phyloP scores from a whole-genome alignment of 2,329 filamentous ascomycete genomes.

The Plectosphaerella cucumerina region DNA sequence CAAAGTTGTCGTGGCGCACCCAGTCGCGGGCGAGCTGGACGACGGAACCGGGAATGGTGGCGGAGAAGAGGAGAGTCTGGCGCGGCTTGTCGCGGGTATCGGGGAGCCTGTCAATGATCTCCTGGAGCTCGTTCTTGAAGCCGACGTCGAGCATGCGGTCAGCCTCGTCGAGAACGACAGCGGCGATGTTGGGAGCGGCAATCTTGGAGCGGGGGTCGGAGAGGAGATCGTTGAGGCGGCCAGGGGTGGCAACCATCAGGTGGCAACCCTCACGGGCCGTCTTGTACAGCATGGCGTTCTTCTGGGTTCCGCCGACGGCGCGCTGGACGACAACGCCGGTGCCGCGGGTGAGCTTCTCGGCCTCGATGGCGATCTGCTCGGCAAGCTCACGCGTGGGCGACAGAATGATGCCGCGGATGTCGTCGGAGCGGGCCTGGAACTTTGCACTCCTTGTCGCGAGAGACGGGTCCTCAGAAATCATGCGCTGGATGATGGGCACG shows the following conservation, averaged over 20 bases:
- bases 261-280: conserved; percentile 79
- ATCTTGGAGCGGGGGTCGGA: conserved; percentile 61
- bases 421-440: conserved; percentile 39
- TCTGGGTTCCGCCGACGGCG: conserved; percentile 90
- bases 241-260: conserved; percentile 85
- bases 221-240: conserved; percentile 79
- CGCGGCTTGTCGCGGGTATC: conserved; percentile 58
- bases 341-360: conserved; percentile 57
- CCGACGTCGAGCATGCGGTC: conserved; percentile 98
- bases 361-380: conserved; percentile 77
- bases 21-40: conserved; percentile 72
- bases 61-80: conserved; percentile 93
- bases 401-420: conserved; percentile 67
- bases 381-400: conserved; percentile 80
- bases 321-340: conserved; percentile 66
- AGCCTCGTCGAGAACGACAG: conserved; percentile 92
- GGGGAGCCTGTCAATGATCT: conserved; percentile 62
- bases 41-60: conserved; percentile 83
- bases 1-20: conserved; percentile 74
- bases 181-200: conserved; percentile 75
- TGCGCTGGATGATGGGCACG: conserved; percentile 76
- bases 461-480: conserved; percentile 59
- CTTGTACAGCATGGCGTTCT: conserved; percentile 59
- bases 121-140: conserved; percentile 61
- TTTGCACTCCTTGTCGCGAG: conserved; percentile 45